Percentiles rank a stretch among this genome's conserved stretches.
Evolutionary conservation across 306 rosid genomes (phyloP).

Genomic region (Sicyos baderoa): DNA sequence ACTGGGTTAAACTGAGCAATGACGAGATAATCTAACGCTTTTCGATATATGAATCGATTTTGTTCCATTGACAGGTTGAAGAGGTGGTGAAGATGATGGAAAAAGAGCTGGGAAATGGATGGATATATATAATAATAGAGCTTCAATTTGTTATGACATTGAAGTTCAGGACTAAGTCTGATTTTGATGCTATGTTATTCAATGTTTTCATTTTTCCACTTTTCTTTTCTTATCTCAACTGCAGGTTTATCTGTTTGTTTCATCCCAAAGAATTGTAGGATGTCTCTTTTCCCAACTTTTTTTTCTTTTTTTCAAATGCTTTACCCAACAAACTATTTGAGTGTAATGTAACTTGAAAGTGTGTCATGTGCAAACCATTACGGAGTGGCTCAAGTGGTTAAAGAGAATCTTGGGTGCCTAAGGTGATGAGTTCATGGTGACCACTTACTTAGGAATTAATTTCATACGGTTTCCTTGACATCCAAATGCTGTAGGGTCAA

Average conservation of each 20-base stretch:
- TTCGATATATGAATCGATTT: background rate
- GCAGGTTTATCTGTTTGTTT: slow-evolving; percentile 61
- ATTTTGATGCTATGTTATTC: background rate
- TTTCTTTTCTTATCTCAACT: slow-evolving; percentile 8
- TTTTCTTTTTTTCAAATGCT: too few relatives aligned
- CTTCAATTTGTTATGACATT: background rate
- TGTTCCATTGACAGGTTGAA: slow-evolving; percentile 37
- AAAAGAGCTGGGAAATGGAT: slow-evolving; percentile 50
- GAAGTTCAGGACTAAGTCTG: background rate
- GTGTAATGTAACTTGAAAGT: too few relatives aligned
- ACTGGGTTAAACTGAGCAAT: background rate
- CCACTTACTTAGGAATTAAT: too few relatives aligned
- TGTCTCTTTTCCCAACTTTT: too few relatives aligned
- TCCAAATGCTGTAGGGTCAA: too few relatives aligned
- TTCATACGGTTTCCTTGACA: too few relatives aligned
- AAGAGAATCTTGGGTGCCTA: too few relatives aligned
- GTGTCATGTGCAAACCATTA: too few relatives aligned
- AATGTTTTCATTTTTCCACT: background rate
- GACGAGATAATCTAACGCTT: background rate
- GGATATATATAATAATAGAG: background rate
- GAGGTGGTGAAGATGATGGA: slow-evolving; percentile 71
- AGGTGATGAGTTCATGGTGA: too few relatives aligned
- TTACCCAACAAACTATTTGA: too few relatives aligned
- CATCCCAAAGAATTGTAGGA: slow-evolving; percentile 33
- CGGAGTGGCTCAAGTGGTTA: too few relatives aligned